Evolutionary conservation across 2,329 filamentous ascomycete genomes (phyloP), one percentile per base, ranked within the genome.

Genomic region (Chlorencoelia australis): DNA sequence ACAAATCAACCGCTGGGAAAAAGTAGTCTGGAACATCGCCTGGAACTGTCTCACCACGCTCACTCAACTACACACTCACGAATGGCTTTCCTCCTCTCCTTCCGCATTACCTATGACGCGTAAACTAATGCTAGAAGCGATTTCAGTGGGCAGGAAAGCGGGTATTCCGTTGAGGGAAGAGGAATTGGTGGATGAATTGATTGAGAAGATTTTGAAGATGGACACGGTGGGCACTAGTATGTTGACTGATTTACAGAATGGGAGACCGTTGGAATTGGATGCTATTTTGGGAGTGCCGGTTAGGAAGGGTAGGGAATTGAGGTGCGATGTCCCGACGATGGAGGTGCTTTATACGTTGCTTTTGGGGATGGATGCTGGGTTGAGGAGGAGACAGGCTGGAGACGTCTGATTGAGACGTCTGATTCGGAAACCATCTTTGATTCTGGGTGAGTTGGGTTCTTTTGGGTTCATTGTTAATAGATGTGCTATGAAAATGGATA

Each of bases 221-320:
- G 63, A 62, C 28, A 55, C 62, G 2, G 62, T 63, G 30, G 51
- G 56, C 4, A 64, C 60, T 39, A 69, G 66, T 44, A 79, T 79
- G 74, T 63, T 70, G 32, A 57, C 67, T n/a, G 75, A 79, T 50
- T 73, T 65, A 55, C 65, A 71, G 47, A 60, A 62, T 14, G 70
- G 70, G 0, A 66, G 65, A 43, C 62, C 60, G 7, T 70, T 79
- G 68, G 75, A 79, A 50, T 56, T 78, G 30, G 74, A 79, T 32
- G 69, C 75, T 2, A 75, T 79, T 28, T 47, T 79, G 7, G 73
- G 75, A 1, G 73, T 76, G 47, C 71, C 73, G 3, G 67, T 75
- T 4, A 56, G 62, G 36, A 68, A 72, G 38, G 74, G 68, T 0
- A 61, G 63, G 39, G 66, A 68, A 45, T 59, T 71, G 14, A 71